Base-by-base conservation (phyloP, 148 eudicot species). In the Drosera capensis region DNA sequence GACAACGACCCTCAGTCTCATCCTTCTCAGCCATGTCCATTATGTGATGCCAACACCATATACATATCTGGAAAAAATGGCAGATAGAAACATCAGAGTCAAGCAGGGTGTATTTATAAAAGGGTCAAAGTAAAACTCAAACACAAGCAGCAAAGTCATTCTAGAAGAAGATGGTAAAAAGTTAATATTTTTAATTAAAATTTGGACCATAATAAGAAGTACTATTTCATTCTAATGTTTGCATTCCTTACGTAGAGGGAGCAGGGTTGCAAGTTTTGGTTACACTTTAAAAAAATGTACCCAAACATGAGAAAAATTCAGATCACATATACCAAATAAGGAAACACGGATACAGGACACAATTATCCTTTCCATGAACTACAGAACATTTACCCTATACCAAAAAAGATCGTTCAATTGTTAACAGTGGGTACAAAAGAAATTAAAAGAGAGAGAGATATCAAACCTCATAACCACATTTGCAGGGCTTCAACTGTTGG, bases 41-140 rank as follows among this genome's bases (percentile, higher is more conserved):
- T 29, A 90, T 71, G 66, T 90, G 95, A 77, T 90, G 93, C 97
- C 97, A 90, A 43, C 97, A 90, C 97, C 97, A 90, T 38, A 90
- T 87, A 75, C 97, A 90, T 42, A 90, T 77, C 97, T 90, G 77
- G 20, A 64, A n/a, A 49, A 19, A 29, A 7, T n/a, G n/a, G n/a
- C n/a, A n/a, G n/a, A n/a, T n/a, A n/a, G n/a, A n/a, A n/a, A n/a
- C n/a, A n/a, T 8, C 16, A 44, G 13, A 26, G 26, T 49, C 2
- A 39, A 21, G 12, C 21, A 29, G 20, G 34, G 22, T 22, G 4
- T 14, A 48, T 24, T 39, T 17, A 29, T 34, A 51, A 28, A n/a
- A 28, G 8, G 30, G 11, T 13, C 40, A 34, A 18, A 21, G 3
- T 34, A 48, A 15, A 40, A 40, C 21, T 8, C 4, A 40, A 19